A percentile compares a stretch with the other conserved stretches of the same genome.
Evolutionary conservation across 148 eudicot genomes (phyloP).

Genomic region (Chenopodium formosanum): DNA sequence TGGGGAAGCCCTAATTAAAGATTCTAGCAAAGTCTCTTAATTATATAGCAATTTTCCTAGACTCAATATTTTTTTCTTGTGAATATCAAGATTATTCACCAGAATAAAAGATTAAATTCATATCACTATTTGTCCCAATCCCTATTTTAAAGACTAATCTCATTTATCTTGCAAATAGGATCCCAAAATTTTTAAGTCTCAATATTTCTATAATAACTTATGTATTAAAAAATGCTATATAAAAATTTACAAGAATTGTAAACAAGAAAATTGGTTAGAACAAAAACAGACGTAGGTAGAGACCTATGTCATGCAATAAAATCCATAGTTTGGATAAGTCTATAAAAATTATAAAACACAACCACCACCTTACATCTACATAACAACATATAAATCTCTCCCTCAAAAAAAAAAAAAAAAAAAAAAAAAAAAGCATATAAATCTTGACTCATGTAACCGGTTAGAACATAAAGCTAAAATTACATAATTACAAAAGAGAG

Average conservation of each 20-base stretch:
- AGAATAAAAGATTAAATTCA: not conserved
- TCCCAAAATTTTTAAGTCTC: not conserved
- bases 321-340: not conserved
- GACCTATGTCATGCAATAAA: not conserved
- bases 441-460: not conserved
- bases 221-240: no score
- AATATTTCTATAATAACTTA: no score
- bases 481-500: not conserved
- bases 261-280: not conserved
- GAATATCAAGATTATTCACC: not conserved
- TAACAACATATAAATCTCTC: not conserved
- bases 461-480: conserved; percentile 1
- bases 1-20: no score
- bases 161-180: not conserved
- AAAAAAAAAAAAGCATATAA: not conserved
- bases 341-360: not conserved
- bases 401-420: no score
- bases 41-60: no score
- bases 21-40: no score
- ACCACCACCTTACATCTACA: not conserved
- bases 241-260: not conserved
- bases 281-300: not conserved
- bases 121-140: not conserved
- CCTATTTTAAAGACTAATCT: no score
- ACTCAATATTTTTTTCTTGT: not conserved